Conservation (phyloP, 495 filamentous ascomycete species). For the Penicillium simplicissimum region DNA sequence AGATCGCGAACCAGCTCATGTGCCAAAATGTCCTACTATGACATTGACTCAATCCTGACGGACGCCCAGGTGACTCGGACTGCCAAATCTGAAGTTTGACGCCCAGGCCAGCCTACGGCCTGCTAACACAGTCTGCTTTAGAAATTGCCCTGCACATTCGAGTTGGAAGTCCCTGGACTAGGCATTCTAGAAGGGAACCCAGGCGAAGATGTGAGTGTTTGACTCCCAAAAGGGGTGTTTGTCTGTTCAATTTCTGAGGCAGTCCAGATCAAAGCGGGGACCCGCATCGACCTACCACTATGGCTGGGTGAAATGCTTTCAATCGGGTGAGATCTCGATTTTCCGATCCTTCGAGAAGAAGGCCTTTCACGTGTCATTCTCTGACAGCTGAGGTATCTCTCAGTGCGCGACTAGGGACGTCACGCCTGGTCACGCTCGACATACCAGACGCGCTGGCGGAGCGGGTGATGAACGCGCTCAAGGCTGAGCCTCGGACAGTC, state of each 20-base stretch:
- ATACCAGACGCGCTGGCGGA: slow-evolving; percentile 75
- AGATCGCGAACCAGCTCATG: slow-evolving; percentile 13
- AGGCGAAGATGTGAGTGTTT: slow-evolving; percentile 55
- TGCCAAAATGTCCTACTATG: slow-evolving; percentile 76
- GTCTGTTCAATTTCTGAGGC: slow-evolving; percentile 13
- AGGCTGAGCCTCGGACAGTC: slow-evolving; percentile 84
- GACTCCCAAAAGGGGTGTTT: neutral
- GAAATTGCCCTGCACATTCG: slow-evolving; percentile 95
- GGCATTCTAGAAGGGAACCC: slow-evolving; percentile 84
- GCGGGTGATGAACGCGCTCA: slow-evolving; percentile 85
- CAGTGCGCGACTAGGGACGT: slow-evolving; percentile 54
- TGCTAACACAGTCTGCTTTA: slow-evolving; percentile 38
- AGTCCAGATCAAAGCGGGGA: slow-evolving; percentile 71
- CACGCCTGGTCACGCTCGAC: slow-evolving; percentile 75
- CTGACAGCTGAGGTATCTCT: neutral
- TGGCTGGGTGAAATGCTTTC: slow-evolving; percentile 98
- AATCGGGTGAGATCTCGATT: slow-evolving; percentile 57
- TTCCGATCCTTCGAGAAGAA: neutral
- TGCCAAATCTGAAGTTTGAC: neutral
- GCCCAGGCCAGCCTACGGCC: neutral
- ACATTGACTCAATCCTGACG: slow-evolving; percentile 90
- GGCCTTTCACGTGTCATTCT: neutral
- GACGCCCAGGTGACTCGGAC: slow-evolving; percentile 70
- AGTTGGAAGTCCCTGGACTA: slow-evolving; percentile 80
- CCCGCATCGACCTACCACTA: slow-evolving; percentile 78